Conservation (phyloP, 1,284 basidiomycete species). For the Ustilago esculenta region DNA sequence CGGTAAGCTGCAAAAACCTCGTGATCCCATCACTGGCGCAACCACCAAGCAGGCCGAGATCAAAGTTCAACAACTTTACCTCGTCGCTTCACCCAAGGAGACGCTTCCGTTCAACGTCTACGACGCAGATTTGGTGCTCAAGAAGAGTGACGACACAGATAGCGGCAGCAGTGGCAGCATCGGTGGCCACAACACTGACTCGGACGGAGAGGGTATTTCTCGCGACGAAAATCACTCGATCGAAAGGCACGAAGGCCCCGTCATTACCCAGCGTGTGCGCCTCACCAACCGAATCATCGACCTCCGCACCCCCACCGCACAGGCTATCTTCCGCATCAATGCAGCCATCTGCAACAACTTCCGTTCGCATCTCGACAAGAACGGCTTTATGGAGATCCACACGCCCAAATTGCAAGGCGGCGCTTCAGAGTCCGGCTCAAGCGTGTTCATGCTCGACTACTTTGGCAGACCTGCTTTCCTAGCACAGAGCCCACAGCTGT, state of each 20-base stretch:
- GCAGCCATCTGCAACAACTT: constrained; percentile 58
- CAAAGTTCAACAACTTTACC: constrained; percentile 54
- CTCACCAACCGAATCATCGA: constrained; percentile 63
- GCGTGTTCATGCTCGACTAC: constrained; percentile 63
- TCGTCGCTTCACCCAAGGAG: constrained; percentile 50
- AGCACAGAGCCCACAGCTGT: constrained; percentile 62
- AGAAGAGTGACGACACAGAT: constrained; percentile 45
- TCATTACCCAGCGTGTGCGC: constrained; percentile 57
- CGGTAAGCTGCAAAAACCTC: constrained; percentile 54
- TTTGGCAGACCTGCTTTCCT: constrained; percentile 63
- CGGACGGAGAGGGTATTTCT: constrained; percentile 16
- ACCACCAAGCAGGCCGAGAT: constrained; percentile 57
- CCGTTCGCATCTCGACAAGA: constrained; percentile 55
- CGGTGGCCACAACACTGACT: constrained; percentile 14
- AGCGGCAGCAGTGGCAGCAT: constrained; percentile 10
- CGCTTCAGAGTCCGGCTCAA: constrained; percentile 61
- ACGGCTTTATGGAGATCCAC: constrained; percentile 61
- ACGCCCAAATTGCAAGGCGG: constrained; percentile 64
- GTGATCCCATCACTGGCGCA: constrained; percentile 54
- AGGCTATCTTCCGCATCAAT: constrained; percentile 62
- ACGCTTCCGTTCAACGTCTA: constrained; percentile 62
- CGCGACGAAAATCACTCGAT: constrained; percentile 39
- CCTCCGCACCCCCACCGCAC: constrained; percentile 58
- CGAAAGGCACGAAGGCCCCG: constrained; percentile 33
- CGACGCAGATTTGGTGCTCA: constrained; percentile 54